Percentiles rank a stretch among this genome's conserved stretches.
phyloP scores from a whole-genome alignment of 2,329 filamentous ascomycete genomes.

The Aureobasidium leucospermi region DNA sequence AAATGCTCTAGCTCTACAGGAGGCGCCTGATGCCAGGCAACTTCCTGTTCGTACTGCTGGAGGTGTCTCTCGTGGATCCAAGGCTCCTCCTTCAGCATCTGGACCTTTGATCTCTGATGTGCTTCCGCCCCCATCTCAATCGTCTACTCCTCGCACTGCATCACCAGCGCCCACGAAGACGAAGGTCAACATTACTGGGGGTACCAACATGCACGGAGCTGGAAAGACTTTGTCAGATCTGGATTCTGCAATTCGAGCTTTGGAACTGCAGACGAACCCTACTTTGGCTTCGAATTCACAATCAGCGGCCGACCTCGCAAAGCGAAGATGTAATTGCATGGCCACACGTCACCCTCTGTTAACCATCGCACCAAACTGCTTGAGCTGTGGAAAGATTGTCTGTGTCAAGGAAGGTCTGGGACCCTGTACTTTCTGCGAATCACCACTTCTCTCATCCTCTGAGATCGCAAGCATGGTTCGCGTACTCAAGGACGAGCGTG shows the following conservation, averaged over 20 bases:
- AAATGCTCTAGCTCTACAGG: slow-evolving; percentile 43
- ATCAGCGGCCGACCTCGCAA: slow-evolving; percentile 44
- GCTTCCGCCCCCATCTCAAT: slow-evolving; percentile 20
- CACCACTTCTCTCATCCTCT: slow-evolving; percentile 59
- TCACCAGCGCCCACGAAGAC: slow-evolving; percentile 45
- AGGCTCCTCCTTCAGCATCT: slow-evolving; percentile 57
- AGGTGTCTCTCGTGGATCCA: slow-evolving; percentile 41
- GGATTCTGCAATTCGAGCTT: slow-evolving; percentile 72
- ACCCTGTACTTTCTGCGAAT: slow-evolving; percentile 84
- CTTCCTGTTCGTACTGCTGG: slow-evolving; percentile 38
- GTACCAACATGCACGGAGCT: slow-evolving; percentile 73
- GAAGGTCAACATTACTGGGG: slow-evolving; percentile 68
- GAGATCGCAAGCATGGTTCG: slow-evolving; percentile 83
- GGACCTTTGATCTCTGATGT: slow-evolving; percentile 78
- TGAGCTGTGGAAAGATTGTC: slow-evolving; percentile 88
- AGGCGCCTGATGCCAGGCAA: slow-evolving; percentile 43
- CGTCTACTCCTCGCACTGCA: slow-evolving; percentile 45
- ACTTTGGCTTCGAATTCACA: slow-evolving; percentile 39
- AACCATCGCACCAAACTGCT: slow-evolving; percentile 85
- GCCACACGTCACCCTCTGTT: slow-evolving; percentile 81
- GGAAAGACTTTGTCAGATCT: slow-evolving; percentile 63
- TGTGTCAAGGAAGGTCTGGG: slow-evolving; percentile 91
- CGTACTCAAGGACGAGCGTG: slow-evolving; percentile 76
- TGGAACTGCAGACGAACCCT: slow-evolving; percentile 90
- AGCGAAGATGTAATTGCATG: slow-evolving; percentile 77